phyloP scores from a whole-genome alignment of 768 basidiomycete species.

The Rhodosporidiobolus sp. region DNA sequence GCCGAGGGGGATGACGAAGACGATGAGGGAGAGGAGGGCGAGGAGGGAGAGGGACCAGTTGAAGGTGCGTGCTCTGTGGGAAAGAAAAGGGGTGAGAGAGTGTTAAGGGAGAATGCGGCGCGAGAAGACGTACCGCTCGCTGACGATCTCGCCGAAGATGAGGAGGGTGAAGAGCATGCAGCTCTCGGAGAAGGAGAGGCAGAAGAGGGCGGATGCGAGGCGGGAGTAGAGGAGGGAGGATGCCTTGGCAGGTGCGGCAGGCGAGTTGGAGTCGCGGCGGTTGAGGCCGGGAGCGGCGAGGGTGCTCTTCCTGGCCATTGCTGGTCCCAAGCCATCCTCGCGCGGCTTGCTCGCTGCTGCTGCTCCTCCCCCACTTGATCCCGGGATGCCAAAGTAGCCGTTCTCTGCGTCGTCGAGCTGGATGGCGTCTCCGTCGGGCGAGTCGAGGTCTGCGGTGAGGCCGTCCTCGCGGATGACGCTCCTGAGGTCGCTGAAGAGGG shows the following conservation, averaged over 20 bases:
- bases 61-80: constrained; percentile 37
- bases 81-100: not conserved
- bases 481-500: constrained; percentile 40
- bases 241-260: not conserved
- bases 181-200: constrained; percentile 43
- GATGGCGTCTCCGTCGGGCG: constrained; percentile 2
- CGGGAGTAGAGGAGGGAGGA: constrained; percentile 16
- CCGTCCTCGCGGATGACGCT: constrained; percentile 41
- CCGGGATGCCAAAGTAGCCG: constrained; percentile 9
- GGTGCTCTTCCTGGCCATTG: constrained; percentile 1
- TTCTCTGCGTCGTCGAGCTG: constrained; percentile 26
- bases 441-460: not conserved
- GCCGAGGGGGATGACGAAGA: constrained; percentile 43
- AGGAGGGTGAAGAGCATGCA: constrained; percentile 43
- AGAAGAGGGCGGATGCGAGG: constrained; percentile 40
- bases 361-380: not conserved
- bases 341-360: not conserved
- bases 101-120: too few relatives aligned
- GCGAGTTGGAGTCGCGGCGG: not conserved
- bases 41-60: constrained; percentile 45
- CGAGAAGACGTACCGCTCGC: constrained; percentile 31
- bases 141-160: constrained; percentile 40
- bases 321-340: constrained; percentile 4
- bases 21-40: constrained; percentile 41
- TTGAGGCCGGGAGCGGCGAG: not conserved